Evolutionary conservation across 495 filamentous ascomycete species (phyloP).

Genomic region (Aspergillus campestris): DNA sequence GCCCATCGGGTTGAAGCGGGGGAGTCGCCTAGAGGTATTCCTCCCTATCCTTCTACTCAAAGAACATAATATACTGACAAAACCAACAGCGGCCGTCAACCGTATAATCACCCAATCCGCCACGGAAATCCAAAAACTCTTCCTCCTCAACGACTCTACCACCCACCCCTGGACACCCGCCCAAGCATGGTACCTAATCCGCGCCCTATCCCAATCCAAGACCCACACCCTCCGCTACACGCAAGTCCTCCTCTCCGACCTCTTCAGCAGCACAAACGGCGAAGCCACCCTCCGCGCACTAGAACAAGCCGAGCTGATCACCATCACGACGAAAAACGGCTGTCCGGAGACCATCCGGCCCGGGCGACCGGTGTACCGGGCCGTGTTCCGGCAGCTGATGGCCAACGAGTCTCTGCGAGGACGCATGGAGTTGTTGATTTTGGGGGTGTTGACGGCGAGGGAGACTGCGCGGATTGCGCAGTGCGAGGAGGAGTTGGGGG

Average conservation of each 20-base stretch:
- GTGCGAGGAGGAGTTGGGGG: conserved; percentile 66
- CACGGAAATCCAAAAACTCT: conserved; percentile 89
- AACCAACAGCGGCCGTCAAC: conserved; percentile 57
- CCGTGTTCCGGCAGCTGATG: conserved; percentile 65
- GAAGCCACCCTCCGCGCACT: conserved; percentile 70
- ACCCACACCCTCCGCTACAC: conserved; percentile 64
- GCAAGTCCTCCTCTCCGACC: conserved; percentile 65
- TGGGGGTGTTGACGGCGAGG: conserved; percentile 56
- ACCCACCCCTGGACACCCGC: conserved; percentile 60
- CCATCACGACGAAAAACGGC: conserved; percentile 61
- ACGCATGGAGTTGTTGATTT: conserved; percentile 63
- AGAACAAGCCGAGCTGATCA: conserved; percentile 81
- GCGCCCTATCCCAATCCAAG: conserved; percentile 49
- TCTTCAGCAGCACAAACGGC: conserved; percentile 58
- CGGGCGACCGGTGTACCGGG: conserved; percentile 79
- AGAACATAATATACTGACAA: conserved; percentile 9
- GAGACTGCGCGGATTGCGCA: conserved; percentile 72
- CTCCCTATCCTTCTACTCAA: background rate
- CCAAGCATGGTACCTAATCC: conserved; percentile 88
- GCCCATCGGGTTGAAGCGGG: conserved; percentile 84
- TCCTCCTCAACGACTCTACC: conserved; percentile 50
- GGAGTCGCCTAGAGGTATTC: conserved; percentile 62
- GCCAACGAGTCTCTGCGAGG: conserved; percentile 64
- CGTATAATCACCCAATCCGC: conserved; percentile 85
- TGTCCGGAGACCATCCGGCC: conserved; percentile 68